These are phyloP conservation scores for Colletotrichum salicis DNA, from an alignment of 2,329 filamentous ascomycete genomes.

Conservation along the genomic window DNA sequence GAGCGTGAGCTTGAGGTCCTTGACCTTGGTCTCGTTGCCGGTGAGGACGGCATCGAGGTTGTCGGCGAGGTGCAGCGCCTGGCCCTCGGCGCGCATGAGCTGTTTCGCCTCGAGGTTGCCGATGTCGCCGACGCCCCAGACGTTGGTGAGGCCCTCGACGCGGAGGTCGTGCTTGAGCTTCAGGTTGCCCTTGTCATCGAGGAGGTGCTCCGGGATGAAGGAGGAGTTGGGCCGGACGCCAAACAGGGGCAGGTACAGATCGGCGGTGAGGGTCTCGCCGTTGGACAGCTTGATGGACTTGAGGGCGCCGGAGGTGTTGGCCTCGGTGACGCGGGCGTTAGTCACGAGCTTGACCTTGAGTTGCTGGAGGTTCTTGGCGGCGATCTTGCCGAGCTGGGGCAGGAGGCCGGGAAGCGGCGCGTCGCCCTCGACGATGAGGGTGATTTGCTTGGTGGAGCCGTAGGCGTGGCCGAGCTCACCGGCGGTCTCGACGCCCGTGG, in stretches of 20 bases:
- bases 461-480: slow-evolving; percentile 50
- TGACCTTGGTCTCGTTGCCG: slow-evolving; percentile 27
- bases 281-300: slow-evolving; percentile 48
- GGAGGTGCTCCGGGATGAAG: slow-evolving; percentile 40
- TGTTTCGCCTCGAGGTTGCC: slow-evolving; percentile 38
- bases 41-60: slow-evolving; percentile 45
- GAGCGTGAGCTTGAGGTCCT: slow-evolving; percentile 33
- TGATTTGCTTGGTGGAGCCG: slow-evolving; percentile 42
- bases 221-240: slow-evolving; percentile 43
- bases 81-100: slow-evolving; percentile 44
- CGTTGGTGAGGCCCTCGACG: slow-evolving; percentile 37
- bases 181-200: slow-evolving; percentile 40
- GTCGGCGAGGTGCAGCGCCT: slow-evolving; percentile 47
- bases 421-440: slow-evolving; percentile 33
- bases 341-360: slow-evolving; percentile 55
- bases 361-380: slow-evolving; percentile 51
- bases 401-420: slow-evolving; percentile 33
- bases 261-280: slow-evolving; percentile 41
- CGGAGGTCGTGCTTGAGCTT: slow-evolving; percentile 39
- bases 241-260: slow-evolving; percentile 45
- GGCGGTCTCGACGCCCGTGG: slow-evolving; percentile 51
- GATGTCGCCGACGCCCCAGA: slow-evolving; percentile 45
- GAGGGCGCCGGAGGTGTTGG: slow-evolving; percentile 38
- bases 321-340: slow-evolving; percentile 50
- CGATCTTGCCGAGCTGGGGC: slow-evolving; percentile 49